phyloP scores from a whole-genome alignment of 805 yeast genomes.

The Gaillardinia entomophila region DNA sequence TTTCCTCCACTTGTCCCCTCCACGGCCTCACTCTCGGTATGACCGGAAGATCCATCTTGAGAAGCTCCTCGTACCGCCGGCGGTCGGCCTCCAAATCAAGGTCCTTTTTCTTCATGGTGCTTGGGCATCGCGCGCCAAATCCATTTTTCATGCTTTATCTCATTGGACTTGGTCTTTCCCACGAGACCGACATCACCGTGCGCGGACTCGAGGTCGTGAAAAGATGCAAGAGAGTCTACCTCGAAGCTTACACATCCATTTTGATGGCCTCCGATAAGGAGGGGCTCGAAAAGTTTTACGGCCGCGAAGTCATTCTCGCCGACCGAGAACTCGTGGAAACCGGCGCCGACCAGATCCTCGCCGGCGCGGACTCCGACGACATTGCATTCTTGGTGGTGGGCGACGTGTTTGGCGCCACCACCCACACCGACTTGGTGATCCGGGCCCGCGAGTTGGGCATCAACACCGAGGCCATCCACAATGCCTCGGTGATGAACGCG shows the following conservation, averaged over 20 bases:
- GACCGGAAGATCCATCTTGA: too few species aligned
- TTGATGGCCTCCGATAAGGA: slow-evolving; percentile 84
- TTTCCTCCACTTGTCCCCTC: too few species aligned
- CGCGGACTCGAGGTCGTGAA: slow-evolving; percentile 85
- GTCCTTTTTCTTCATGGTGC: too few species aligned
- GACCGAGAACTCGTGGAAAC: slow-evolving; percentile 93
- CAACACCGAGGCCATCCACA: slow-evolving; percentile 77
- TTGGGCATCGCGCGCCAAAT: too few species aligned
- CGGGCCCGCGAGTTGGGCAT: slow-evolving; percentile 85
- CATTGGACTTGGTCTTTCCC: slow-evolving; percentile 87
- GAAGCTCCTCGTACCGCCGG: too few species aligned
- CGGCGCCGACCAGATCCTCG: slow-evolving; percentile 78
- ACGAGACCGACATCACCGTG: slow-evolving; percentile 86
- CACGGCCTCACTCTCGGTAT: too few species aligned
- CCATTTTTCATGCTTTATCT: slow-evolving; percentile 91
- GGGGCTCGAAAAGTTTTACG: slow-evolving; percentile 77
- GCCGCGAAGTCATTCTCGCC: slow-evolving; percentile 78
- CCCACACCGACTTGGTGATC: slow-evolving; percentile 90
- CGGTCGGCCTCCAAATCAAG: too few species aligned
- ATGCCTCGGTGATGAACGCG: slow-evolving; percentile 97
- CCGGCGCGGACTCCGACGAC: slow-evolving; percentile 71
- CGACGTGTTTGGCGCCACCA: slow-evolving; percentile 96
- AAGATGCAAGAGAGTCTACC: slow-evolving; percentile 81
- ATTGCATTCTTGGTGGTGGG: slow-evolving; percentile 95
- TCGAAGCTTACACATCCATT: slow-evolving; percentile 94